Base-by-base conservation (phyloP, 306 rosid genomes). In the Rosa rugosa region DNA sequence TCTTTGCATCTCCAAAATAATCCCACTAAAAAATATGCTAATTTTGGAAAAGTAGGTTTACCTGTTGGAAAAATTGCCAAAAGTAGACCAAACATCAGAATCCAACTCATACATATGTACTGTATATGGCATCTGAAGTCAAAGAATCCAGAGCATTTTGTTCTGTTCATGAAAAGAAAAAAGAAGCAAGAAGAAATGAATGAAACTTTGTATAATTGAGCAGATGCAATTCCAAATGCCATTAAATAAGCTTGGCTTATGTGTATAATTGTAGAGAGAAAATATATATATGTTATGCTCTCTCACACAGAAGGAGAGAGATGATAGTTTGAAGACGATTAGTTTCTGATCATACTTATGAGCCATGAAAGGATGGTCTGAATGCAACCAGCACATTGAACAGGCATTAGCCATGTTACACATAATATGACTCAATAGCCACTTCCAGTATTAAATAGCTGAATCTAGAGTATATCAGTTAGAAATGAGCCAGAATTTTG, bases 41-140 rank as follows among this genome's bases (percentile, higher is more conserved):
- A 47, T 36, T 25, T 51, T 6, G 31, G 76, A 75, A 45, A 73
- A 69, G 46, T 65, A 79, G 56, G 14, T 75, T 70, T 83, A 94
- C 99, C 98, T 73, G 91, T 85, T 0, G 96, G 96, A 72, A 91
- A 87, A 69, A 86, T 91, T 78, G 96, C 91, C 85, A 92, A 83
- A 87, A 91, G 69, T 47, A 93, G 69, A 83, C 96, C 96, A 69
- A 93, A 91, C 89, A 93, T 73, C 86, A 91, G 47, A 23, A 93
- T 40, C 99, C 98, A 95, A 82, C 92, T 90, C 92, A 91, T 79
- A 83, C 99, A 95, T 86, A 91, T 72, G 23, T 95, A 92, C 62
- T 95, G 98, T 71, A 92, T 84, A 85, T 95, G 98, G 84, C 99
- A 95, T 78, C 83, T 84, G 87, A 91, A 89, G 90, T 95, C 97